A percentile compares a stretch with the other conserved stretches of the same genome.
phyloP scores from a whole-genome alignment of 768 basidiomycete genomes.

The Lactifluus pinguis region DNA sequence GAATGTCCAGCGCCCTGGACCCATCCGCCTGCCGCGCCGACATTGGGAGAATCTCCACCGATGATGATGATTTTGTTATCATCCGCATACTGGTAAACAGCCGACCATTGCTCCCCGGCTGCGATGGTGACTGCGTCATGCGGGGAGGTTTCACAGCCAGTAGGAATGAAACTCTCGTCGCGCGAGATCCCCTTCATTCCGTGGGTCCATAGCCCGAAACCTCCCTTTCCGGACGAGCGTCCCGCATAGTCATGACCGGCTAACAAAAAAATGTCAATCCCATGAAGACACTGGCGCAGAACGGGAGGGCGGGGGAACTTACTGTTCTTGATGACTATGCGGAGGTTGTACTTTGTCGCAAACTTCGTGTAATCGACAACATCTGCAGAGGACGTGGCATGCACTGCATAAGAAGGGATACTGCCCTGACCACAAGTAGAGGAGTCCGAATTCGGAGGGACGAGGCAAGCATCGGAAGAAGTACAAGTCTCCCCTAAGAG shows the following conservation, averaged over 20 bases:
- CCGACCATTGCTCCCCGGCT: slow-evolving; percentile 22
- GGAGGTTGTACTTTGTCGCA: not conserved
- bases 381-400: slow-evolving; percentile 26
- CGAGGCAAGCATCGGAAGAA: not conserved
- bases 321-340: not conserved
- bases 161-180: not conserved
- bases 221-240: not conserved
- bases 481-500: not conserved
- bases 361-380: slow-evolving; percentile 22
- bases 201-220: not conserved
- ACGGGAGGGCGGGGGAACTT: too few species aligned
- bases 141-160: not conserved
- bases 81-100: slow-evolving; percentile 21
- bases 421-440: slow-evolving; percentile 28
- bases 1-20: too few species aligned
- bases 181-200: not conserved
- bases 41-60: too few species aligned
- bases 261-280: not conserved
- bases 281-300: too few species aligned
- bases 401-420: slow-evolving; percentile 26
- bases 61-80: too few species aligned
- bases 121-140: not conserved
- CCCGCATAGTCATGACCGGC: slow-evolving; percentile 6
- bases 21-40: too few species aligned
- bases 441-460: slow-evolving; percentile 5